Evolutionary conservation across 768 basidiomycete genomes (phyloP).

Genomic region (Mycena olivaceomarginata): DNA sequence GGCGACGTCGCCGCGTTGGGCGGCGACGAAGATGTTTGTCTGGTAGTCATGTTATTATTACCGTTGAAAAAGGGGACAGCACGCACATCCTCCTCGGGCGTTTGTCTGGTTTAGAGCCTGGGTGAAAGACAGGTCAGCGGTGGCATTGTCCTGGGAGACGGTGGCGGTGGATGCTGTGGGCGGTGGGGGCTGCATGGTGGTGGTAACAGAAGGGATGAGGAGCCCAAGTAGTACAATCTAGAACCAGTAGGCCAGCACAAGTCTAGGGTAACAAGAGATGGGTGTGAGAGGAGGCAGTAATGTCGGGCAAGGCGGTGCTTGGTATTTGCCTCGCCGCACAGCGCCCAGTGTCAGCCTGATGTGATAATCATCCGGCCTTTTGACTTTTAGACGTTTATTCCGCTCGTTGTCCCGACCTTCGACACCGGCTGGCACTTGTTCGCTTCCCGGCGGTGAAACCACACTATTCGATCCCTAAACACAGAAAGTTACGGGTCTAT

Average conservation of each 20-base stretch:
- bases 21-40: slow-evolving; percentile 87
- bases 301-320: too few species aligned
- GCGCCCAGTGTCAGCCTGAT: too few species aligned
- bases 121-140: slow-evolving; percentile 38
- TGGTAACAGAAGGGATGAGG: background rate
- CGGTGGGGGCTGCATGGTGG: slow-evolving; percentile 32
- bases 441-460: too few species aligned
- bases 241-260: background rate
- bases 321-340: too few species aligned
- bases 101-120: slow-evolving; percentile 39
- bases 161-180: slow-evolving; percentile 28
- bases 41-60: slow-evolving; percentile 45
- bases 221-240: background rate
- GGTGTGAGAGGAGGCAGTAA: too few species aligned
- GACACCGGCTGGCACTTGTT: too few species aligned
- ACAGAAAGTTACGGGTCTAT: too few species aligned
- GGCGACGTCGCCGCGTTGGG: slow-evolving; percentile 89
- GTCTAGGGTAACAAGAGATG: background rate
- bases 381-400: too few species aligned
- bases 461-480: too few species aligned
- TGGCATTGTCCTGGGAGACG: slow-evolving; percentile 31
- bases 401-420: too few species aligned
- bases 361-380: too few species aligned
- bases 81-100: slow-evolving; percentile 42
- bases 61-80: too few species aligned